A percentile compares a stretch with the other conserved stretches of the same genome.
These are phyloP conservation scores for Cryptococcus amylolentus DNA, from an alignment of 1,284 basidiomycete genomes.

Conservation along the genomic window DNA sequence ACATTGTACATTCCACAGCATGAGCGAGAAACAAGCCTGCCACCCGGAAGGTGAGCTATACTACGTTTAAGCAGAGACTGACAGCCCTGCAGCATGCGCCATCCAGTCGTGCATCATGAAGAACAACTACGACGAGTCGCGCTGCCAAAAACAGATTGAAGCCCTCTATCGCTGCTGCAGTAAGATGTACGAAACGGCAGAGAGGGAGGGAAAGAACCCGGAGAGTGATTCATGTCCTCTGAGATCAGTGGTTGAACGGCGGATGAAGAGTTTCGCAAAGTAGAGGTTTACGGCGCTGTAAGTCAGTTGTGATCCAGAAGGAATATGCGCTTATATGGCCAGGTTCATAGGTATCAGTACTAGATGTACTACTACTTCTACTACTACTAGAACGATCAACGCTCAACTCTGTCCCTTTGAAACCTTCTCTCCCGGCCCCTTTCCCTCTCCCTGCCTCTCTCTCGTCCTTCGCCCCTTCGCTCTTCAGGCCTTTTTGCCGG, in stretches of 20 bases:
- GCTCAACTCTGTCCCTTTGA: background rate
- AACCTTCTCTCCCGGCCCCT: background rate
- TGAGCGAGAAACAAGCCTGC: background rate
- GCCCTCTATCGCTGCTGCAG: constrained; percentile 41
- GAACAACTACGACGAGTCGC: constrained; percentile 39
- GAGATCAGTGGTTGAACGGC: constrained; percentile 29
- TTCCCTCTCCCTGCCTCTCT: background rate
- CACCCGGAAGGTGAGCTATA: background rate
- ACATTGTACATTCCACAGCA: background rate
- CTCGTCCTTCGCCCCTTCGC: background rate
- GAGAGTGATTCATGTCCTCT: constrained; percentile 38
- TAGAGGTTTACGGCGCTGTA: background rate
- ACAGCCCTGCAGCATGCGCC: constrained; percentile 28
- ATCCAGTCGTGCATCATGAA: constrained; percentile 42
- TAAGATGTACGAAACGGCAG: constrained; percentile 34
- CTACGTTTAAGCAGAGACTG: background rate
- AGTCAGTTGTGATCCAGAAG: no score
- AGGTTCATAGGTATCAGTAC: no score
- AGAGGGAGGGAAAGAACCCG: constrained; percentile 16
- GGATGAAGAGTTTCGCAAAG: constrained; percentile 32
- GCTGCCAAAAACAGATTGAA: constrained; percentile 31
- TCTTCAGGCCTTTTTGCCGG: background rate
- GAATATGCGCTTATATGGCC: no score
- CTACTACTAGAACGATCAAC: background rate
- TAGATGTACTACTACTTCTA: no score